Evolutionary conservation across 768 basidiomycete genomes (phyloP), one percentile per base, ranked within the genome.

Genomic region (Multifurca ochricompacta): DNA sequence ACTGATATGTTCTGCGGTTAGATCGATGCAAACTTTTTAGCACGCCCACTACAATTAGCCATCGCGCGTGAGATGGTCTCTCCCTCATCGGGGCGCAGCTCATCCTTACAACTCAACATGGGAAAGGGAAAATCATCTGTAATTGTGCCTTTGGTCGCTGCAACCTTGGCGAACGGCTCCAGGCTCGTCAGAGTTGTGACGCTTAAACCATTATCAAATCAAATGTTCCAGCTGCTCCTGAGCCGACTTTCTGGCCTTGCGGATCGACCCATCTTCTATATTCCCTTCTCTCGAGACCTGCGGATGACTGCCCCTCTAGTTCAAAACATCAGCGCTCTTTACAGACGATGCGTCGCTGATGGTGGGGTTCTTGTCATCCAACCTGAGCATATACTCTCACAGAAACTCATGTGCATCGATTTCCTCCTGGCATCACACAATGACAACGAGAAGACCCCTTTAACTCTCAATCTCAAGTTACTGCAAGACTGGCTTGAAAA

Each of bases 61-160:
- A 64, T 80, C 9, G 75, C 77, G 1, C 48, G 59, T 3, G 71
- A 77, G 44, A 80, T 81, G 79, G 74, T 77, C 21, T 48, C 61
- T 0, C 78, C 80, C 0, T 52, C 50, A 1, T 69, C 64, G 0
- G 52, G 55, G 2, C n/a, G 59, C 6, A 81, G 75, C 46, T 71
- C 72, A 0, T 63, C 69, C 5, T 65, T 76, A 23, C 79, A 80
- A 36, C 71, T 80, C 16, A 78, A 81, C 44, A 81, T 81, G 79
- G 79, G 79, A 2, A 80, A 81, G 50, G 80, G 79, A 1, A 79
- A 81, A 54, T 72, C 76, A 10, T 69, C 71, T 3, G 77, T 77
- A 3, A 81, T 81, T 19, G 69, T 80, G 2, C 79, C 79, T 0
- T 65, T 79, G 28, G 64, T 70, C 1, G 66, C 68, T 0, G 59